Evolutionary conservation across 192 early-diverging fungal species (phyloP), one percentile per base, ranked within the genome.

Genomic region (Pilaira anomala): DNA sequence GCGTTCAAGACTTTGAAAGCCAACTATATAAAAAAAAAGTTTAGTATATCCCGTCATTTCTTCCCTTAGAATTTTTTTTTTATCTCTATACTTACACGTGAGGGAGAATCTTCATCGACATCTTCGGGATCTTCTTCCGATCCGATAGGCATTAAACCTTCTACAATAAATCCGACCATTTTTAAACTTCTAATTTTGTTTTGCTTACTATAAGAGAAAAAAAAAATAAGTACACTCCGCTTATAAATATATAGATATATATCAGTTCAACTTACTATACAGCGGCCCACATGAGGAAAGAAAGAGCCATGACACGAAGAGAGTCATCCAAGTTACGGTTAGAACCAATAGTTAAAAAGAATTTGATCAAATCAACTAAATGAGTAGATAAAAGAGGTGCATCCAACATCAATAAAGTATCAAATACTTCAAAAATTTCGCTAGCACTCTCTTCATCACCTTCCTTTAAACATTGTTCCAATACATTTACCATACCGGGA

Each of bases 341-440:
- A 51, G 75, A 67, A 49, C 85, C 89, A 25, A 93, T 81, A 44
- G 65, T 80, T 57, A 91, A 77, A 73, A 91, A 89, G 63, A 96
- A 93, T 55, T 89, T 78, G 48, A 96, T 82, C 50, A 96, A 78
- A 51, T 92, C 84, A 42, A 83, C 76, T 65, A 96, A 73, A 60
- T 95, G 90, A 49, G 83, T 84, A 40, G 86, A 87, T 25, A 96
- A 73, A 29, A 96, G 70, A 46, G 92, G 92, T 16, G 87, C 69
- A 67, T 96, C 94, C 58, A 92, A 76, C 61, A 89, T 73, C 25
- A 96, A 77, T 54, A 96, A 76, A 16, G 77, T 78, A 75, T 94
- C 90, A 74, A 96, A 89, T 13, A 96, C 89, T 66, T 93, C 93
- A 66, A 94, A 93, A 60, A 91, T 89, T 61, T 88, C 82, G 28